Base-by-base conservation (phyloP, 2,329 filamentous ascomycete species). In the Pseudocercospora crystallina region DNA sequence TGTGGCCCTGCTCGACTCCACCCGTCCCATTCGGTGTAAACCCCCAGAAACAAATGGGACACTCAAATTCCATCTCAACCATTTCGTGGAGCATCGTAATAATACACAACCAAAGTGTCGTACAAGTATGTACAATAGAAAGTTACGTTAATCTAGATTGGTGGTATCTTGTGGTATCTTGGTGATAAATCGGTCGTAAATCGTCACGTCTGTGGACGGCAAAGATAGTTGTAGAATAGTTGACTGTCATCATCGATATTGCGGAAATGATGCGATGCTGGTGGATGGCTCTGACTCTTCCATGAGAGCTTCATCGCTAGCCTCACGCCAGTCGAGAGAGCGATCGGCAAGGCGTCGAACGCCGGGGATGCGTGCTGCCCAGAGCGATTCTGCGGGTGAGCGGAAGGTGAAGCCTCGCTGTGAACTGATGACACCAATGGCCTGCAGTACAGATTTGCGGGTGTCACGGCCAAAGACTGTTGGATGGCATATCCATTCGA, bases 401-500 rank as follows among this genome's bases (percentile, higher is more conserved):
- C 92, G 84, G 80, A 92, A 96, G 0, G 94, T 97, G 68, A 92
- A 96, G 9, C 87, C 91, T 40, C 94, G 82, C 72, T 99, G 94
- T 5, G 89, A 95, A 65, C 89, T 94, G 62, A 99, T 96, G 55
- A 97, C 91, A 5, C 94, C 92, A 60, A 99, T 97, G 12, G 91
- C 90, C 70, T 99, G 94, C 17, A 99, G 78, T 2, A 99, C 91
- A 4, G 92, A 90, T 75, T 99, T 99, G 64, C 94, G 85, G 51
- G 89, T 94, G 69, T 99, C 94, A 33, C 94, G 84, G 8, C 88
- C 86, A 68, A 99, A 99, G 2, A 97, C 89, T 2, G 91, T 91
- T 1, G 94, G 94, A 65, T 99, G 94, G 67, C 87, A 90, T 71
- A 99, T 97, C 94, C 94, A 99, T 72, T 99, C 94, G 12, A 99